Evolutionary conservation across 257 asterid genomes (phyloP).

Genomic region (Gentiana macrophylla): DNA sequence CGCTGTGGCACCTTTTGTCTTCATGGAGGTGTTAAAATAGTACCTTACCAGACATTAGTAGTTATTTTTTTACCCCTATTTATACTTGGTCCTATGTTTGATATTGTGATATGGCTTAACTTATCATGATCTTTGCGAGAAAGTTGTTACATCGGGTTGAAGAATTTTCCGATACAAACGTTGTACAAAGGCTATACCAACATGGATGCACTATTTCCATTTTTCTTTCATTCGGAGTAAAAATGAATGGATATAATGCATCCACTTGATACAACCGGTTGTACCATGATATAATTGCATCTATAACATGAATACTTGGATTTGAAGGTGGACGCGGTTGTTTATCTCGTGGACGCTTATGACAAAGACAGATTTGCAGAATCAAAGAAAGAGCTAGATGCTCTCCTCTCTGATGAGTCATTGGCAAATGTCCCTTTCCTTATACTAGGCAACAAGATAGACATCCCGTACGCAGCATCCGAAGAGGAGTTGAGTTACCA

Average conservation of each 20-base stretch:
- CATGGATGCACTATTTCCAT: not conserved
- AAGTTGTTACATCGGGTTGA: too few relatives aligned
- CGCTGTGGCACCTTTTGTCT: conserved; percentile 28
- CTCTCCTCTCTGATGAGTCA: conserved; percentile 65
- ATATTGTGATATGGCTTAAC: too few relatives aligned
- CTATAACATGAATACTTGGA: conserved; percentile 7
- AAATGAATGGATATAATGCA: not conserved
- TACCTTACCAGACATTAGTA: conserved; percentile 21
- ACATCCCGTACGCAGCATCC: conserved; percentile 73
- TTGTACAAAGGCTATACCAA: too few relatives aligned
- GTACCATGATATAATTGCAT: too few relatives aligned
- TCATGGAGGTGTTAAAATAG: conserved; percentile 31
- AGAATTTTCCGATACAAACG: too few relatives aligned
- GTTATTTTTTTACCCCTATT: not conserved
- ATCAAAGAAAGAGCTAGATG: conserved; percentile 76
- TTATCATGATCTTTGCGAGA: too few relatives aligned
- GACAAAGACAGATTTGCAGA: conserved; percentile 78
- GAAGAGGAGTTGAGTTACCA: conserved; percentile 66
- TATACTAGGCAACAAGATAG: conserved; percentile 78
- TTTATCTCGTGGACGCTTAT: conserved; percentile 66
- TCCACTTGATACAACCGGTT: too few relatives aligned
- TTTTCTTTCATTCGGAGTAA: not conserved
- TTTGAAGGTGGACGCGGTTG: conserved; percentile 73
- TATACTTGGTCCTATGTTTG: too few relatives aligned
- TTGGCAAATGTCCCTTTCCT: conserved; percentile 69